These are phyloP conservation scores for Leccinum proximum DNA, from an alignment of 1,284 basidiomycete genomes.

Conservation along the genomic window DNA sequence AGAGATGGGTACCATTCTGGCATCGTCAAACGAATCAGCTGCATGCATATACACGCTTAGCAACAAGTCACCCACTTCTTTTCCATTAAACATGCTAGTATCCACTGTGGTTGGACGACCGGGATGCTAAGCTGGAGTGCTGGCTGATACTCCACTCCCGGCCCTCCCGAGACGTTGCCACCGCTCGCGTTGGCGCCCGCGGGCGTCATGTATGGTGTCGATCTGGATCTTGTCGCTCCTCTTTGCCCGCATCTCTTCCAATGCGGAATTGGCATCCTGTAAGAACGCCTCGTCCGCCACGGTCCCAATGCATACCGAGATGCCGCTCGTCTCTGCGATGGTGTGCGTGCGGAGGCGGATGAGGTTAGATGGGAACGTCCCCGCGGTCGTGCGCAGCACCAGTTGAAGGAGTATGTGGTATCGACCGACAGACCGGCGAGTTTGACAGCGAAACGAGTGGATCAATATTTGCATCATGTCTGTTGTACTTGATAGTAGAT, in stretches of 20 bases:
- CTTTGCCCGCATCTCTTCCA: conserved; percentile 82
- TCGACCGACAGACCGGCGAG: conserved; percentile 87
- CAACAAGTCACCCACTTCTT: no score
- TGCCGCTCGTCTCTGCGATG: conserved; percentile 91
- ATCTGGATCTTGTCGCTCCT: conserved; percentile 92
- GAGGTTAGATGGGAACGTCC: conserved; percentile 82
- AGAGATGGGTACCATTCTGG: no score
- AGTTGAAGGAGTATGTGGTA: conserved; percentile 93
- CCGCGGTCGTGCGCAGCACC: conserved; percentile 86
- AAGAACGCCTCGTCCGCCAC: conserved; percentile 75
- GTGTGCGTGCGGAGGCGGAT: conserved; percentile 86
- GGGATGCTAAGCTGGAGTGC: conserved; percentile 89
- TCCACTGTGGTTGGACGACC: conserved; percentile 85
- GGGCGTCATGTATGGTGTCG: conserved; percentile 76
- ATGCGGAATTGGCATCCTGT: conserved; percentile 70
- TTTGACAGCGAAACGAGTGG: conserved; percentile 39
- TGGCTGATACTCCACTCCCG: conserved; percentile 86
- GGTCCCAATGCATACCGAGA: conserved; percentile 90
- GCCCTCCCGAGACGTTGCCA: conserved; percentile 52
- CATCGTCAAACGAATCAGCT: no score
- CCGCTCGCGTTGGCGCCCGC: conserved; percentile 55
- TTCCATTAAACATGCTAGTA: conserved; percentile 48
- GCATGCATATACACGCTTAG: no score
- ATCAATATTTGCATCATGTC: no score
- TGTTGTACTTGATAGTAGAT: no score